Conservation (phyloP, 108 stramenopile species). For the Epithemia pelagica region DNA sequence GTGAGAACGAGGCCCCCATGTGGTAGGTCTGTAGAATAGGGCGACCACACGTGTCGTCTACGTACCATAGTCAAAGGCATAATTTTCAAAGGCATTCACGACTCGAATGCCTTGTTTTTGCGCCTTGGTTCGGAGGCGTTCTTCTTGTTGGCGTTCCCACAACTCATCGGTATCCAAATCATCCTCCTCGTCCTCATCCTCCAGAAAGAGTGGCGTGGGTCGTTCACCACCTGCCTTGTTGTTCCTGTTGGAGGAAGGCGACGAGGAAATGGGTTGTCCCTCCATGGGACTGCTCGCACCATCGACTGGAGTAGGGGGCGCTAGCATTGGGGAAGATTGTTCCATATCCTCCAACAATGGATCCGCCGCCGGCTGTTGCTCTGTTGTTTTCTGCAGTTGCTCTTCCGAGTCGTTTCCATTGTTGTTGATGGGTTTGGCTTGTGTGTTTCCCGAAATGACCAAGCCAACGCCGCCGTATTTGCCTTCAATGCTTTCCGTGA, state of each 20-base stretch:
- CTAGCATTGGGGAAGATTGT: not conserved
- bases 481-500: constrained; percentile 83
- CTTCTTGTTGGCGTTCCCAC: constrained; percentile 17
- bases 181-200: constrained; percentile 22
- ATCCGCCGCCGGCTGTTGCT: not conserved
- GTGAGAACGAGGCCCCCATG: no score
- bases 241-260: not conserved
- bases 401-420: not conserved
- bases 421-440: not conserved
- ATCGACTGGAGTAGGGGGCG: not conserved
- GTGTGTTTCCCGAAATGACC: constrained; percentile 72
- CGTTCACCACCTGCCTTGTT: no score
- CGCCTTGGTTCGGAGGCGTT: constrained; percentile 36
- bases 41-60: constrained; percentile 18
- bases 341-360: not conserved
- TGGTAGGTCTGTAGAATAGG: no score
- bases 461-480: constrained; percentile 92
- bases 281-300: not conserved
- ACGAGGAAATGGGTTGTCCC: not conserved
- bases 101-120: constrained; percentile 73
- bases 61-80: constrained; percentile 82
- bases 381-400: not conserved
- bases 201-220: constrained; percentile 6
- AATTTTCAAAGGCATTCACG: constrained; percentile 90
- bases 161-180: constrained; percentile 39